Evolutionary conservation across 352 stramenopile species (phyloP), one percentile per base, ranked within the genome.

Genomic region (Pythium plurisporium): DNA sequence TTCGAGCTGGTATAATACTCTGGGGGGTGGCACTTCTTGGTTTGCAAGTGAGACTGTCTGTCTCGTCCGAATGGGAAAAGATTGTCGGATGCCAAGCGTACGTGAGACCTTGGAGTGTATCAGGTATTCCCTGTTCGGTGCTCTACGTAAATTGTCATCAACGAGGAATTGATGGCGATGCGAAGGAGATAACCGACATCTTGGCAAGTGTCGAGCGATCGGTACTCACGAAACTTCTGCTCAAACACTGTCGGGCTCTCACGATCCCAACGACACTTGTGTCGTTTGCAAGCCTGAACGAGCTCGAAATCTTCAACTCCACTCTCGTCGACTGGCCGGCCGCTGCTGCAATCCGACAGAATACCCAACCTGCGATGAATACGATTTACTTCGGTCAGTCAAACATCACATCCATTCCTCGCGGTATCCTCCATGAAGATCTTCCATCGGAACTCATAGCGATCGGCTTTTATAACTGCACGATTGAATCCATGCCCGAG

Each of bases 221-320:
- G 3, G 36, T 29, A 29, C 31, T 65, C 5, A 43, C 14, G 2
- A 41, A 25, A 3, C 11, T 65, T 2, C 23, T 56, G 0, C 38
- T 55, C n/a, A 50, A 30, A 0, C 63, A 65, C 41, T 70, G 57
- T 17, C 52, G 56, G 2, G 52, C 51, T 4, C 43, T 70, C 4
- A 8, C 42, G 1, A 19, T 70, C 4, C 57, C 58, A 14, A 2
- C 27, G 1, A 27, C 38, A 10, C 37, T 67, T 14, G 37, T 27
- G 8, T 37, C 60, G 30, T 70, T 64, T 22, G 5, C 20, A 0
- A 12, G 14, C 2, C 29, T 70, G 1, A 15, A 52, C 2, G 19
- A 10, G 3, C 0, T 65, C 7, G 50, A 60, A 19, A 43, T 60
- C 26, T 41, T 23, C 33, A 59, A 59, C 23, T 36, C 30, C 27